A percentile compares a stretch with the other conserved stretches of the same genome.
Conservation (phyloP, 2,329 filamentous ascomycete genomes). For the Claviceps cyperi region DNA sequence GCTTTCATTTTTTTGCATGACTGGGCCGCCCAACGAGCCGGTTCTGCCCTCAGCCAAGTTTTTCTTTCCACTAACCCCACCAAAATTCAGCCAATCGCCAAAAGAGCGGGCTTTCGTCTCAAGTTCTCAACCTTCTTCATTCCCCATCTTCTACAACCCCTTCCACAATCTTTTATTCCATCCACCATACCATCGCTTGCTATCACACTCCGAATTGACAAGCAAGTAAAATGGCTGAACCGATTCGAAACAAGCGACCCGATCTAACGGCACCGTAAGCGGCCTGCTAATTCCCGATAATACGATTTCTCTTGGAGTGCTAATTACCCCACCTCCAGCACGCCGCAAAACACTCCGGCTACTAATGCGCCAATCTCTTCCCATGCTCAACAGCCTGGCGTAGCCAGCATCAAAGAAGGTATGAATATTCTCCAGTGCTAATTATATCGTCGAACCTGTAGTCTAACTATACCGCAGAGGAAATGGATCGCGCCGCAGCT, state of each 20-base stretch:
- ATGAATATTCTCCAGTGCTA: conserved; percentile 21
- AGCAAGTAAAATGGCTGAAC: conserved; percentile 41
- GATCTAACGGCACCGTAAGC: conserved; percentile 47
- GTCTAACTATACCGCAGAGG: conserved; percentile 44
- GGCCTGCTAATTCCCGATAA: conserved; percentile 6
- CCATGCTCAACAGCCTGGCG: conserved; percentile 86
- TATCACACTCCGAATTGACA: conserved; percentile 1
- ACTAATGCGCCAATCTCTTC: conserved; percentile 95
- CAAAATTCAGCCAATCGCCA: conserved; percentile 25
- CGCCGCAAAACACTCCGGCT: conserved; percentile 94
- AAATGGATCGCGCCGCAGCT: conserved; percentile 72
- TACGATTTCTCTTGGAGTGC: conserved; percentile 13
- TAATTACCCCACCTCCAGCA: conserved; percentile 46
- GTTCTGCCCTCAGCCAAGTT: conserved; percentile 17
- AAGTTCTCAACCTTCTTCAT: conserved; percentile 19
- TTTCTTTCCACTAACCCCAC: conserved; percentile 20
- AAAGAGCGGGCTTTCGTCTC: conserved; percentile 16
- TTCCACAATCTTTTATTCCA: conserved; percentile 14
- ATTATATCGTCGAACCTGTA: not conserved
- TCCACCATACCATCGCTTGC: conserved; percentile 14
- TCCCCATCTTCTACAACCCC: conserved; percentile 14
- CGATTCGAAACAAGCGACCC: conserved; percentile 48
- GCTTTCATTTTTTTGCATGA: too few species aligned
- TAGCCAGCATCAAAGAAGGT: conserved; percentile 97
- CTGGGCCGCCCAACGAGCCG: conserved; percentile 16